These are phyloP conservation scores for Aphanoascus verrucosus DNA, from an alignment of 2,329 filamentous ascomycete genomes.

Conservation along the genomic window DNA sequence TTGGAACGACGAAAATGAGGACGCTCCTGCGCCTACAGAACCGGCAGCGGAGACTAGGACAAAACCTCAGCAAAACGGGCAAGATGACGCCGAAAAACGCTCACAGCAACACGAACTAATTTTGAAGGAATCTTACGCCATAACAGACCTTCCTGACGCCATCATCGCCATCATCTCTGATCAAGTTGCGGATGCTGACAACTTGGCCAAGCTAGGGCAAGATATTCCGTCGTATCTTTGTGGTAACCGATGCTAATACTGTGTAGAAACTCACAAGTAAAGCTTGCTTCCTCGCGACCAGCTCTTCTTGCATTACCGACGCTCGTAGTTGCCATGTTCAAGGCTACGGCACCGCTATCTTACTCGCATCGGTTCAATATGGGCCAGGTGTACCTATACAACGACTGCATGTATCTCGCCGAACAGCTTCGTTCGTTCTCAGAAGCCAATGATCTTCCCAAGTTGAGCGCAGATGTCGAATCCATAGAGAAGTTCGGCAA, in stretches of 20 bases:
- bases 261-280: constrained; percentile 24
- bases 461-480: constrained; percentile 45
- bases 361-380: constrained; percentile 37
- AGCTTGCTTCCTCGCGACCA: constrained; percentile 33
- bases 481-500: constrained; percentile 50
- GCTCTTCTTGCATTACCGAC: constrained; percentile 39
- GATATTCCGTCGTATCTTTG: constrained; percentile 9
- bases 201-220: constrained; percentile 30
- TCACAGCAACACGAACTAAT: constrained; percentile 52
- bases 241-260: background rate
- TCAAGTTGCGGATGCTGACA: constrained; percentile 34
- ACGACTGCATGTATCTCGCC: constrained; percentile 50
- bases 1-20: constrained; percentile 60
- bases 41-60: background rate
- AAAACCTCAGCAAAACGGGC: background rate
- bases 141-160: constrained; percentile 75
- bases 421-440: constrained; percentile 43
- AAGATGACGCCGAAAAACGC: constrained; percentile 9
- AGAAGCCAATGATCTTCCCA: constrained; percentile 38
- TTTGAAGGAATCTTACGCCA: constrained; percentile 73
- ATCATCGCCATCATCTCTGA: constrained; percentile 43
- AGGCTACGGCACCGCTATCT: constrained; percentile 38
- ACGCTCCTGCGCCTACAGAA: constrained; percentile 20
- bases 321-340: constrained; percentile 41
- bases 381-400: constrained; percentile 55